Base-by-base conservation (phyloP, 2,329 filamentous ascomycete species). In the Lasiodiplodia gonubiensis region DNA sequence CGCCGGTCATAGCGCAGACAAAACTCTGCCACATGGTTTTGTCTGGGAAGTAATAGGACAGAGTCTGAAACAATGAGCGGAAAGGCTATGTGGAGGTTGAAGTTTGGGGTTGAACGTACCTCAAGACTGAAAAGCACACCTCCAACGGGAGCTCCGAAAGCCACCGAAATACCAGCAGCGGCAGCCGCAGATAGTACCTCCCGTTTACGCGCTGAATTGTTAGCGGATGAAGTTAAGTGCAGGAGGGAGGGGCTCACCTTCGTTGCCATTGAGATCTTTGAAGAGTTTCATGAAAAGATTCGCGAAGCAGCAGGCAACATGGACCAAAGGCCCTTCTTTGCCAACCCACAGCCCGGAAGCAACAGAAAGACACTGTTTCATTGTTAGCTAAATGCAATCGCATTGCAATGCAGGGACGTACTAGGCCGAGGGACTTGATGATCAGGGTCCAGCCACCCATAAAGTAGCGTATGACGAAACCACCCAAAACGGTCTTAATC, bases 21-120 rank as follows among this genome's bases (percentile, higher is more conserved):
- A 99, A 99, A 74, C 93, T 97, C 78, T 97, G 95, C 95, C 95
- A 99, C 95, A 99, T 98, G 11, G 95, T 98, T 80, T 98, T 98
- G 80, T 98, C 94, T 0, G 95, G 94, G 73, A 98, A 98, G 79
- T 97, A 98, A 78, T 97, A 98, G 0, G 93, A 97, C 2, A 98
- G 84, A 86, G 97, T 93, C 87, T 92, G 68, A n/a, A 27, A 60
- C 18, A 23, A 59, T 80, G 60, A 77, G 70, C 33, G 53, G 60
- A 4, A n/a, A 16, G 5, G 14, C 5, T 2, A 4, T 18, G 35
- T 33, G 7, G 39, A 51, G 25, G 10, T 25, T n/a, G 39, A n/a
- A n/a, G 6, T 10, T 23, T 4, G 52, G 30, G 30, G 30, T 2
- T 33, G 30, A 33, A 66, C 77, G 71, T 80, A 90, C 89, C 82